phyloP scores from a whole-genome alignment of 306 rosid genomes.

The Acmispon strigosus region DNA sequence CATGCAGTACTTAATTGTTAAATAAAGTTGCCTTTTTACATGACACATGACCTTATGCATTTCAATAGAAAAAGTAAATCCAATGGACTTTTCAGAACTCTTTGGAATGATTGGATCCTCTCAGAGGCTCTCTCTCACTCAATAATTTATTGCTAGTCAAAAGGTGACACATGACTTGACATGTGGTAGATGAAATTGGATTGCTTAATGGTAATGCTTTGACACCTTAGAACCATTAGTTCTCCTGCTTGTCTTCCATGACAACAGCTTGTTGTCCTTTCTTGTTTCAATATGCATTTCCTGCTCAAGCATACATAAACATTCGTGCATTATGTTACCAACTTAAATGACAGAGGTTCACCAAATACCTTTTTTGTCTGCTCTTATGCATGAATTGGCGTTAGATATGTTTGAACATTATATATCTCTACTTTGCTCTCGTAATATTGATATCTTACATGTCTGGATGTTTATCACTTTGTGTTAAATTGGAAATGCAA shows the following conservation, averaged over 20 bases:
- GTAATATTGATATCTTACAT: background rate
- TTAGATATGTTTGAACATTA: background rate
- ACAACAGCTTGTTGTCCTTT: background rate
- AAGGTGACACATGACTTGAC: background rate
- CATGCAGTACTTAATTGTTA: background rate
- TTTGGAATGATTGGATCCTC: background rate
- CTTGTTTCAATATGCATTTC: constrained; percentile 6
- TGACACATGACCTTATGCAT: background rate
- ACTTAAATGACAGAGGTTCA: background rate
- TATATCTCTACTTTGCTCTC: background rate
- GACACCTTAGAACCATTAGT: background rate
- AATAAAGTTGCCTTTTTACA: background rate
- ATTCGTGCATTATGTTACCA: background rate
- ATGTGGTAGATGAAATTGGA: constrained; percentile 7
- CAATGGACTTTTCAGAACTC: background rate
- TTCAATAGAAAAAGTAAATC: constrained; percentile 8
- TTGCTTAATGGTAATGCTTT: constrained; percentile 6
- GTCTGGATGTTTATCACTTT: background rate
- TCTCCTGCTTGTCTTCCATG: constrained; percentile 7
- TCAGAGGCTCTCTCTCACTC: no score
- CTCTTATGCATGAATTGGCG: constrained; percentile 1
- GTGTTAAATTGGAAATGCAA: background rate
- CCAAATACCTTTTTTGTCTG: background rate
- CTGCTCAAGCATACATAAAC: background rate
- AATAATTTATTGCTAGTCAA: background rate